These are phyloP conservation scores for Nicotiana rustica DNA, from an alignment of 305 asterid genomes.

Conservation along the genomic window DNA sequence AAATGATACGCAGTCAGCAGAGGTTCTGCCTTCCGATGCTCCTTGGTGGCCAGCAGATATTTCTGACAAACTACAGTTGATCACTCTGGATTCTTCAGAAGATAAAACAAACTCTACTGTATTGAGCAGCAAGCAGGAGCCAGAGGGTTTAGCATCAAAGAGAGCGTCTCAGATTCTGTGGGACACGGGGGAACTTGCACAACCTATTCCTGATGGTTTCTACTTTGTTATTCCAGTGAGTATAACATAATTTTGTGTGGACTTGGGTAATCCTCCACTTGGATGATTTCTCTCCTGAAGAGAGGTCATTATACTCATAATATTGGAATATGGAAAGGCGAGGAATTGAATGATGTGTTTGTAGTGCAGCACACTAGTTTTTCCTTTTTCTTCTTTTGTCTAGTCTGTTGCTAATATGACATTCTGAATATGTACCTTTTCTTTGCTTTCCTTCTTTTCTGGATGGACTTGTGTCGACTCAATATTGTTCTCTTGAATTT, in stretches of 20 bases:
- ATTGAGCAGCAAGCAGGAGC: constrained; percentile 55
- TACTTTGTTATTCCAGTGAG: constrained; percentile 83
- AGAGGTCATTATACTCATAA: background rate
- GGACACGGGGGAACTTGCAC: constrained; percentile 83
- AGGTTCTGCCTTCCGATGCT: constrained; percentile 55
- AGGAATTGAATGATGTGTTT: constrained; percentile 4
- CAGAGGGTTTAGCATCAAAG: constrained; percentile 56
- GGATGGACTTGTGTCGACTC: constrained; percentile 2
- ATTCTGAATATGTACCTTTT: constrained; percentile 27
- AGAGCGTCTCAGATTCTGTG: constrained; percentile 79
- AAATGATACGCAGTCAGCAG: constrained; percentile 53
- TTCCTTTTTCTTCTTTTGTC: background rate
- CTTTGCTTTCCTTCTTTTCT: constrained; percentile 25
- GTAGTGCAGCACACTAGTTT: background rate
- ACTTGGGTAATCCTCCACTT: background rate
- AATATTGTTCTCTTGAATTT: constrained; percentile 37
- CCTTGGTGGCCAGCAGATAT: constrained; percentile 76
- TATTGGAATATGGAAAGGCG: background rate
- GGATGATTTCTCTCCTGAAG: constrained; percentile 8
- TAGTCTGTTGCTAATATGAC: constrained; percentile 18
- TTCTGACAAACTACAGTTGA: constrained; percentile 63
- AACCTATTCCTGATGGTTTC: constrained; percentile 88
- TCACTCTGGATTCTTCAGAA: constrained; percentile 61
- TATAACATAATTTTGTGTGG: constrained; percentile 2
- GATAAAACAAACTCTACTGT: constrained; percentile 54